Conservation (phyloP, 2,329 filamentous ascomycete species). For the Bipolaris gigantea region DNA sequence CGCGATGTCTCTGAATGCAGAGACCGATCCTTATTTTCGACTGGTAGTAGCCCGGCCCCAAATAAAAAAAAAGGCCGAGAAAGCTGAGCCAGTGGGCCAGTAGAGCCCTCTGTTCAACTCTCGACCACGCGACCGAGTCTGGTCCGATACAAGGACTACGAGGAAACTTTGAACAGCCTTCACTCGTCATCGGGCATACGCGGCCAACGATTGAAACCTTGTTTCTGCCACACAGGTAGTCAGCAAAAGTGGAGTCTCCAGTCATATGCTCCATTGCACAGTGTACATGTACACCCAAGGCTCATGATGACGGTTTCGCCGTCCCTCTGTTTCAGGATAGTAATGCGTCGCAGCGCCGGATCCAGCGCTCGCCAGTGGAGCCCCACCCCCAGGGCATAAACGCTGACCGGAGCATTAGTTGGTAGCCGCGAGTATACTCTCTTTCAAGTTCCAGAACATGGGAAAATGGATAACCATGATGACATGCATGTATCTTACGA, state of each 20-base stretch:
- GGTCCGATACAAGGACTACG: background rate
- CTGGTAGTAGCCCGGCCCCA: too few relatives aligned
- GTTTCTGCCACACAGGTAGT: background rate
- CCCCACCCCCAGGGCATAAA: conserved; percentile 7
- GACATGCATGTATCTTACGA: conserved; percentile 9
- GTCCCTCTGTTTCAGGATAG: conserved; percentile 6
- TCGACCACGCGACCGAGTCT: background rate
- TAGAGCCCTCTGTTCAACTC: background rate
- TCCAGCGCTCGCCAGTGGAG: conserved; percentile 8
- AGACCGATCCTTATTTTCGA: too few relatives aligned
- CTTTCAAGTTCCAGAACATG: background rate
- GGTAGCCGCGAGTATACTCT: too few relatives aligned
- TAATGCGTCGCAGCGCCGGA: conserved; percentile 1
- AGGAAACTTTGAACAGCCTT: background rate
- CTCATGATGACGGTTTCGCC: background rate
- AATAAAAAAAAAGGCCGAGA: background rate
- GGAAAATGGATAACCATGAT: conserved; percentile 1
- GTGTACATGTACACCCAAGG: too few relatives aligned
- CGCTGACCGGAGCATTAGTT: conserved; percentile 17
- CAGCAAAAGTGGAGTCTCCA: too few relatives aligned
- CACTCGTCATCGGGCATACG: background rate
- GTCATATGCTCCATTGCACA: too few relatives aligned
- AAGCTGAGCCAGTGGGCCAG: background rate
- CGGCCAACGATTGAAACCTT: background rate
- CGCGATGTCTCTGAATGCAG: too few relatives aligned